Conservation (phyloP, 23 red algal species). For the Chondrus crispus region DNA sequence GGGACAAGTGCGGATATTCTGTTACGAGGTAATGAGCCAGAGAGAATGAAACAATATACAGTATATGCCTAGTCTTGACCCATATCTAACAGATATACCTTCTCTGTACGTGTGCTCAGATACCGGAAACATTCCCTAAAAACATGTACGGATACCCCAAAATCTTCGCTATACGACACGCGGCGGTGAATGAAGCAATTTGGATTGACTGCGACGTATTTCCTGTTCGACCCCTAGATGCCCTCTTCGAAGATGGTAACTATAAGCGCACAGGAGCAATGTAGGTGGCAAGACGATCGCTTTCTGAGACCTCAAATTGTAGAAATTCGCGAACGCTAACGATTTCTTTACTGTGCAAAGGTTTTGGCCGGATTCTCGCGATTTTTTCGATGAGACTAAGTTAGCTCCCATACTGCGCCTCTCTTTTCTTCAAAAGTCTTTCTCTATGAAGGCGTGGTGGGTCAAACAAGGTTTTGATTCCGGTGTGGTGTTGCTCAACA, state of each 20-base stretch:
- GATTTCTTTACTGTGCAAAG: too few species aligned
- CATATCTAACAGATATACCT: neutral
- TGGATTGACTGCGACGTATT: constrained; percentile 56
- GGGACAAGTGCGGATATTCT: neutral
- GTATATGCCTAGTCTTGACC: neutral
- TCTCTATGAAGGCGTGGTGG: constrained; percentile 49
- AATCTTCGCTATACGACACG: constrained; percentile 47
- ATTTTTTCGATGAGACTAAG: constrained; percentile 36
- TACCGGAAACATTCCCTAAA: constrained; percentile 31
- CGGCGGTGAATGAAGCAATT: constrained; percentile 6
- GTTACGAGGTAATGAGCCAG: constrained; percentile 19
- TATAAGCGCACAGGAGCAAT: constrained; percentile 34
- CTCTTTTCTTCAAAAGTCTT: neutral
- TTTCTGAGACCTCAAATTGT: too few species aligned
- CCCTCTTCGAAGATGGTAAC: constrained; percentile 37
- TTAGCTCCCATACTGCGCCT: neutral
- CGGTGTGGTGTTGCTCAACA: constrained; percentile 25
- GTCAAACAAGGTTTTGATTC: constrained; percentile 59
- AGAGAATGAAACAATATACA: neutral
- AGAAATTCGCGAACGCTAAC: too few species aligned
- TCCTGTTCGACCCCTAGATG: constrained; percentile 15
- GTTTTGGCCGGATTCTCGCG: constrained; percentile 58
- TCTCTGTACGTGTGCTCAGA: neutral
- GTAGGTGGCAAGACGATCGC: neutral
- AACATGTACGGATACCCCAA: constrained; percentile 43